Conservation (phyloP, 1,139 yeast genomes). For the Sugiyamaella xylanicola region DNA sequence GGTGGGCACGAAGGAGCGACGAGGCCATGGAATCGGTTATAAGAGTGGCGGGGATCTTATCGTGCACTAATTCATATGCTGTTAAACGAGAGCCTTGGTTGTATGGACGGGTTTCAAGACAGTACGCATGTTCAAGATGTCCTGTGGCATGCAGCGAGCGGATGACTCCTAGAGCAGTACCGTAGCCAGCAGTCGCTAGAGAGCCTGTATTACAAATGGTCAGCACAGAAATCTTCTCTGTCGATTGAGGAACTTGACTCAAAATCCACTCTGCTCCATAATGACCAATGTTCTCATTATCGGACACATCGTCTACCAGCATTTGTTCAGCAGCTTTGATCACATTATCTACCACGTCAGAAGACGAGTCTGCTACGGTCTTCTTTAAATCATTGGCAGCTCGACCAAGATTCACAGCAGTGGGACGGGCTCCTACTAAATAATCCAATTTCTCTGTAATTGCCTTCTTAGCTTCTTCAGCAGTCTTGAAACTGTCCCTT, state of each 20-base stretch:
- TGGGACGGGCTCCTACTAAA: slow-evolving; percentile 80
- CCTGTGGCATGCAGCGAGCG: slow-evolving; percentile 57
- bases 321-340: slow-evolving; percentile 58
- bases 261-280: slow-evolving; percentile 76
- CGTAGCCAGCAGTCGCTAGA: slow-evolving; percentile 95
- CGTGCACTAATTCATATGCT: slow-evolving; percentile 85
- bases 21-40: slow-evolving; percentile 93
- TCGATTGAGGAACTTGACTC: slow-evolving; percentile 31
- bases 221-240: slow-evolving; percentile 61
- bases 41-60: slow-evolving; percentile 81
- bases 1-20: slow-evolving; percentile 58
- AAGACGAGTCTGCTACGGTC: slow-evolving; percentile 33
- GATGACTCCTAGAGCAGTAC: slow-evolving; percentile 92
- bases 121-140: slow-evolving; percentile 70
- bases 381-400: slow-evolving; percentile 65
- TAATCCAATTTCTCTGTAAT: slow-evolving; percentile 55
- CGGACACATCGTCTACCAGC: slow-evolving; percentile 73
- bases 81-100: slow-evolving; percentile 95
- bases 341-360: slow-evolving; percentile 47
- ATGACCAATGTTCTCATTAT: slow-evolving; percentile 75
- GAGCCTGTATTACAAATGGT: slow-evolving; percentile 71
- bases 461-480: slow-evolving; percentile 23
- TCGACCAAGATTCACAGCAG: slow-evolving; percentile 89
- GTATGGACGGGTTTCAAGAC: slow-evolving; percentile 94
- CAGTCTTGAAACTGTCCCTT: slow-evolving; percentile 12